phyloP scores from a whole-genome alignment of 257 asterid species.

The Haberlea rhodopensis region DNA sequence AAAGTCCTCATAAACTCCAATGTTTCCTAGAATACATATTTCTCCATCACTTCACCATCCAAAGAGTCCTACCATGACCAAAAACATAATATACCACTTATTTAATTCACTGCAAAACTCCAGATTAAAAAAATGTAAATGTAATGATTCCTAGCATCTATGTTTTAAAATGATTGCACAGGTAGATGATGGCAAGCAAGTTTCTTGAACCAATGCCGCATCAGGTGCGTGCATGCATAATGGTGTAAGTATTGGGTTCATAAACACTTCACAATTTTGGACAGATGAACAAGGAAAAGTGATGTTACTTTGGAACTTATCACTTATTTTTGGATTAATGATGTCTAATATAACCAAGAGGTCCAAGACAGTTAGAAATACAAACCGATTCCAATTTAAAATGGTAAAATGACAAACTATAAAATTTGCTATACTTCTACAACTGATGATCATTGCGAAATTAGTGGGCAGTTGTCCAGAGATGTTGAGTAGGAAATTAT shows the following conservation, averaged over 20 bases:
- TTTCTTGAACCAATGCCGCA: background rate
- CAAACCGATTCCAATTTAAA: too few species aligned
- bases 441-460: too few species aligned
- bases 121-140: background rate
- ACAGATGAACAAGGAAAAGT: background rate
- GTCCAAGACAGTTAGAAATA: too few species aligned
- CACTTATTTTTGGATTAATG: background rate
- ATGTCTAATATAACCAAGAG: too few species aligned
- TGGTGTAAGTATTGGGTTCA: background rate
- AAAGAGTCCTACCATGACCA: background rate
- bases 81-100: background rate
- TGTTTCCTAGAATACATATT: background rate
- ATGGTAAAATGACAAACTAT: too few species aligned
- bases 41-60: background rate
- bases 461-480: too few species aligned
- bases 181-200: background rate
- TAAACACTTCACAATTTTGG: background rate
- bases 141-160: conserved; percentile 3
- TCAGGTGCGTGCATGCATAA: background rate
- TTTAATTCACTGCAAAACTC: background rate
- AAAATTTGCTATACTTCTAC: background rate
- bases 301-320: too few species aligned
- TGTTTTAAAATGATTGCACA: background rate
- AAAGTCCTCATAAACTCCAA: background rate
- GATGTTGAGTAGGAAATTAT: too few species aligned